Percentiles rank a stretch among this genome's conserved stretches.
Evolutionary conservation across 306 rosid genomes (phyloP).

Genomic region (Lathyrus tuberosus): DNA sequence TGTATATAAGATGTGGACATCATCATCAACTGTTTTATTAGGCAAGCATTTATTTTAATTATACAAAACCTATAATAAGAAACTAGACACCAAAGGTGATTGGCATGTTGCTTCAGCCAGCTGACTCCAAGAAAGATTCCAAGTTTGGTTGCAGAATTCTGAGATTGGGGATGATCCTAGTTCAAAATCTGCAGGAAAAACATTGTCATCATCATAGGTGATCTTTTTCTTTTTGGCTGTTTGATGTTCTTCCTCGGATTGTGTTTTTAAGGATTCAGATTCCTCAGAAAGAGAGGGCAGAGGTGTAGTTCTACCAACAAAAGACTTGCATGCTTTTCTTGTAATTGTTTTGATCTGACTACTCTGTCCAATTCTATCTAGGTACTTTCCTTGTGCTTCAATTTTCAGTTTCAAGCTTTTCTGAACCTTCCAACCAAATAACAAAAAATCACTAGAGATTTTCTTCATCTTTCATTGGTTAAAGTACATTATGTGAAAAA

Average conservation of each 20-base stretch:
- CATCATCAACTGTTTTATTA: constrained; percentile 24
- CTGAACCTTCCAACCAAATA: constrained; percentile 47
- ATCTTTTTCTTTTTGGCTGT: constrained; percentile 44
- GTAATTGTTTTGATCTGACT: constrained; percentile 1
- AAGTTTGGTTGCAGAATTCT: constrained; percentile 39
- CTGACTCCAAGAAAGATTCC: constrained; percentile 44
- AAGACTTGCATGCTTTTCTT: constrained; percentile 35
- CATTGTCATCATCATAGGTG: constrained; percentile 1
- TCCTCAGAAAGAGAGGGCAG: constrained; percentile 52
- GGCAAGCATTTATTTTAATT: constrained; percentile 25
- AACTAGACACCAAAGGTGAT: constrained; percentile 41
- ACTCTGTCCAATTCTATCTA: constrained; percentile 50
- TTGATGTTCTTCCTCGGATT: constrained; percentile 37
- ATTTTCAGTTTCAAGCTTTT: constrained; percentile 59
- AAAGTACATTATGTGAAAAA: background rate
- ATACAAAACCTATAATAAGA: constrained; percentile 38
- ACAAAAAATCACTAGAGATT: background rate
- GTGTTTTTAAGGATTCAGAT: constrained; percentile 42
- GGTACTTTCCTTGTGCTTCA: constrained; percentile 59
- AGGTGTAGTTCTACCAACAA: constrained; percentile 5
- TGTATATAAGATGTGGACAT: background rate
- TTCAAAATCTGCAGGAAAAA: constrained; percentile 9
- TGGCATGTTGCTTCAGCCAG: constrained; percentile 43
- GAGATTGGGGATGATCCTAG: too few relatives aligned
- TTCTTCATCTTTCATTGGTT: background rate